These are phyloP conservation scores for Jatropha curcas DNA, from an alignment of 345 rosid species.

Conservation along the genomic window DNA sequence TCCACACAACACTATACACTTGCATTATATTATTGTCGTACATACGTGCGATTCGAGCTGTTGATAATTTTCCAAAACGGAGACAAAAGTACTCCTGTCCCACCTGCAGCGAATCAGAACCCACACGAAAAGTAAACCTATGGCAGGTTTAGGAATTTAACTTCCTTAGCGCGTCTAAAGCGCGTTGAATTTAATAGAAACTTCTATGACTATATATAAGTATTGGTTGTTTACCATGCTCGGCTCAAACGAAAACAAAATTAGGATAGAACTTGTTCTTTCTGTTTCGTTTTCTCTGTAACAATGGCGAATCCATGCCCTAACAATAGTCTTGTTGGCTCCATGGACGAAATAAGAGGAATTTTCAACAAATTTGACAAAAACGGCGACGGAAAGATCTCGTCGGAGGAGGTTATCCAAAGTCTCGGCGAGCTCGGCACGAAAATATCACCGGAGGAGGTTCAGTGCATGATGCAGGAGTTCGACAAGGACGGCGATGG, in stretches of 20 bases:
- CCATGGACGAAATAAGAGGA: conserved; percentile 50
- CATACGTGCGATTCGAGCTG: too few relatives aligned
- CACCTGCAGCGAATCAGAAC: neutral
- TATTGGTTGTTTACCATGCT: too few relatives aligned
- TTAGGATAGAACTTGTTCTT: neutral
- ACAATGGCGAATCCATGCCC: conserved; percentile 9
- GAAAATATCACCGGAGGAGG: conserved; percentile 49
- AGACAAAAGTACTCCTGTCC: neutral
- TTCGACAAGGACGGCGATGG: conserved; percentile 92
- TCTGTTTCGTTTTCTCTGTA: neutral
- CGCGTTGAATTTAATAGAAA: neutral
- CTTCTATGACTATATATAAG: neutral
- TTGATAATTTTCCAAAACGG: too few relatives aligned
- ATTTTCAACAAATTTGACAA: conserved; percentile 77
- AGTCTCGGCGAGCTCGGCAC: conserved; percentile 59
- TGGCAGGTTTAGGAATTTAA: neutral
- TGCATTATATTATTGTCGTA: too few relatives aligned
- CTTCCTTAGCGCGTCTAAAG: neutral
- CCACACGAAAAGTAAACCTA: neutral
- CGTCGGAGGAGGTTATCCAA: conserved; percentile 61
- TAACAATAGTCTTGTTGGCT: conserved; percentile 32
- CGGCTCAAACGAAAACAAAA: neutral
- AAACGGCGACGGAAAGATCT: conserved; percentile 93
- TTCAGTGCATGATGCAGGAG: conserved; percentile 58
- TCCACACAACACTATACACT: too few relatives aligned